Evolutionary conservation across 768 basidiomycete species (phyloP).

Genomic region (Boletus coccyginus): DNA sequence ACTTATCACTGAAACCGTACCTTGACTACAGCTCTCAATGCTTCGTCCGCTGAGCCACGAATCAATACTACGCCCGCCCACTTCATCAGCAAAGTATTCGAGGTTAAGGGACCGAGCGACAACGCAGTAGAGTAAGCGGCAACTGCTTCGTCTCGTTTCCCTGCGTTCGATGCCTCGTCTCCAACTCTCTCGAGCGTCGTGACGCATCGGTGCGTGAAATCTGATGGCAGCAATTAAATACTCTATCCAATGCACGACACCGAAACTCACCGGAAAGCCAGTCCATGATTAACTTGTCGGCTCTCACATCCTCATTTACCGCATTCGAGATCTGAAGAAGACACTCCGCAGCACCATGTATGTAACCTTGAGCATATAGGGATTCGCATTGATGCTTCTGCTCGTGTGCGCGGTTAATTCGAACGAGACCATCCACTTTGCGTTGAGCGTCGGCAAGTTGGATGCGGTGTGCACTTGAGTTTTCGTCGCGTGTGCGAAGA

Average conservation of each 20-base stretch:
- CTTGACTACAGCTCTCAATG: not conserved
- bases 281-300: not conserved
- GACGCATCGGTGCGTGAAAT: not conserved
- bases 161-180: not conserved
- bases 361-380: not conserved
- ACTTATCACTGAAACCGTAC: not conserved
- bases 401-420: not conserved
- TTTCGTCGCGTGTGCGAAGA: too few species aligned
- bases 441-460: not conserved
- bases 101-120: not conserved
- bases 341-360: not conserved
- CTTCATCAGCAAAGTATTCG: not conserved
- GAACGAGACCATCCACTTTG: too few species aligned
- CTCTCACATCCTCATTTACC: not conserved
- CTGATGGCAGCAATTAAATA: not conserved
- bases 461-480: not conserved
- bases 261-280: not conserved
- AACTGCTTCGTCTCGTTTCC: not conserved
- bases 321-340: not conserved
- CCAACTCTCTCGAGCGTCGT: not conserved
- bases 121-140: not conserved
- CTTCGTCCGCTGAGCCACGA: not conserved
- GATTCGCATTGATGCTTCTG: not conserved
- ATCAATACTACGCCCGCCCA: not conserved
- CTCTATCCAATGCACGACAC: rapidly evolving